Base-by-base conservation (phyloP, 164 flowering plant species). In the Saururus chinensis region DNA sequence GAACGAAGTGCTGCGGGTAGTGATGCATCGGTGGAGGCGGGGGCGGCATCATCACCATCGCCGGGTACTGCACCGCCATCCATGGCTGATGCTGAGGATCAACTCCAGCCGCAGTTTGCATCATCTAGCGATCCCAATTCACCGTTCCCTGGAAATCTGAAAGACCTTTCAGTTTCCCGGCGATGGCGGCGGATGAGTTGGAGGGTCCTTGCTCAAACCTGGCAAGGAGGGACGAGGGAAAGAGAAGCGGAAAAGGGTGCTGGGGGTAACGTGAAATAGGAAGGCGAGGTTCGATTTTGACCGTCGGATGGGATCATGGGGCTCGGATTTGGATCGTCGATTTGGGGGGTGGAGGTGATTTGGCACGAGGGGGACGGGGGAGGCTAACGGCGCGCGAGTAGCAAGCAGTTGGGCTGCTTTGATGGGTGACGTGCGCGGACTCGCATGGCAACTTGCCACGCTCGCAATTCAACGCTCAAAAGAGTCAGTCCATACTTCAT, bases 61-160 rank as follows among this genome's bases (percentile, higher is more conserved):
- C 79, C 7, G 86, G 87, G 42, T 87, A 89, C 77, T 80, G 89
- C 92, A 87, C 78, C 77, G 91, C 74, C 84, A 82, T 66, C 96
- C 74, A 68, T 24, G 66, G 79, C 49, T 56, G 64, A 25, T 55
- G 56, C n/a, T 51, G 73, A 49, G 72, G 71, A 71, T 82, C 82
- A 20, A 82, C 67, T 35, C 79, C 81, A 68, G 72, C 75, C 26
- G 65, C 60, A 24, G 79, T 58, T 69, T 81, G 83, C 86, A 80
- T 81, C 81, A n/a, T n/a, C n/a, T 35, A 8, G 30, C 10, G 8
- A 22, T 22, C 13, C 35, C 35, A 54, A 54, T 54, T 24, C 14
- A 8, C 57, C 24, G 54, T 21, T 21, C 54, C 19, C 19, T 6
- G 37, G 37, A 30, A 6, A 30, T 30, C 37, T 2, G 4, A 30